phyloP scores from a whole-genome alignment of 176 grass and related monocot species.

The Oryza nivara region DNA sequence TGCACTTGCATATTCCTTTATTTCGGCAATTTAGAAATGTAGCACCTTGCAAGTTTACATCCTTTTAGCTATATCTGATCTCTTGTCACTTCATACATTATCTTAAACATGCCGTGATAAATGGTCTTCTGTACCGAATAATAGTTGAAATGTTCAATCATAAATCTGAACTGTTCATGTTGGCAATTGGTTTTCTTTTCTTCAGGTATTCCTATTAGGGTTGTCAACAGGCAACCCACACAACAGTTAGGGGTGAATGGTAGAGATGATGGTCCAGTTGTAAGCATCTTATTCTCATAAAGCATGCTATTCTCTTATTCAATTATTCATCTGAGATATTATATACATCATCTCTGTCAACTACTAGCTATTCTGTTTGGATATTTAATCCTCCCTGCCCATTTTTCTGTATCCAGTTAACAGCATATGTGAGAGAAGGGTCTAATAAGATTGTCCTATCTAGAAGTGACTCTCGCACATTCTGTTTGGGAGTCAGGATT shows the following conservation, averaged over 20 bases:
- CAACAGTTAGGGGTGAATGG: constrained; percentile 76
- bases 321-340: background rate
- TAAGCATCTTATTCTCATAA: constrained; percentile 56
- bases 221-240: constrained; percentile 54
- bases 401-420: constrained; percentile 56
- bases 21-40: constrained; percentile 11
- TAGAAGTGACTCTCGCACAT: constrained; percentile 65
- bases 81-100: constrained; percentile 6
- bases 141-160: background rate
- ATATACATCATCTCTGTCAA: background rate
- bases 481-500: constrained; percentile 90
- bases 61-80: constrained; percentile 9
- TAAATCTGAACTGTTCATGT: constrained; percentile 34
- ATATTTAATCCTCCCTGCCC: constrained; percentile 4
- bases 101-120: constrained; percentile 7
- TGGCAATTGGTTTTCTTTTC: constrained; percentile 28
- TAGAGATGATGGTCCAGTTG: constrained; percentile 79
- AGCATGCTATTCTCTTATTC: constrained; percentile 36
- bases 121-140: constrained; percentile 6
- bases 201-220: constrained; percentile 67
- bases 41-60: constrained; percentile 2
- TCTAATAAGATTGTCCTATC: constrained; percentile 72
- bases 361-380: constrained; percentile 15
- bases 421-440: constrained; percentile 58
- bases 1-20: constrained; percentile 20